Percentiles rank a stretch among this genome's conserved stretches.
phyloP scores from a whole-genome alignment of 2,329 filamentous ascomycete genomes.

The Orbilia oligospora region DNA sequence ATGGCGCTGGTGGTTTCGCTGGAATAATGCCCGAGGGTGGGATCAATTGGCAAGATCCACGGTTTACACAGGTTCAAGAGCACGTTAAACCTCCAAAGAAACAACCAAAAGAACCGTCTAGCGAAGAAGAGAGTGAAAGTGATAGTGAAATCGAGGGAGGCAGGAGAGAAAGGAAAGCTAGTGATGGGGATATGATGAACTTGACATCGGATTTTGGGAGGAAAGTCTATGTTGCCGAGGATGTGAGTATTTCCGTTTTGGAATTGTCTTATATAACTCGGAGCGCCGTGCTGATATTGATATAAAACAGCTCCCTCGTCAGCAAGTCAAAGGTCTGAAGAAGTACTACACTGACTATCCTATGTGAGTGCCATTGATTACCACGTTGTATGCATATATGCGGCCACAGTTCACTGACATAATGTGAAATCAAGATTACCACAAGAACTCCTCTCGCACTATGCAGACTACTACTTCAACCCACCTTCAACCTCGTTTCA shows the following conservation, averaged over 20 bases:
- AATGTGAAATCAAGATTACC: conserved; percentile 59
- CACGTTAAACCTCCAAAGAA: conserved; percentile 53
- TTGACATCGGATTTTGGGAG: conserved; percentile 58
- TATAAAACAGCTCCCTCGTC: conserved; percentile 43
- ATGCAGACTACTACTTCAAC: conserved; percentile 64
- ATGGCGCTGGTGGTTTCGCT: conserved; percentile 34
- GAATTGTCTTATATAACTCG: background rate
- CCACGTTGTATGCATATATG: background rate
- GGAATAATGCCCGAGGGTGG: conserved; percentile 50
- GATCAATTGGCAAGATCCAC: conserved; percentile 54
- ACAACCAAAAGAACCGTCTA: conserved; percentile 41
- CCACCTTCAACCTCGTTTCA: conserved; percentile 63
- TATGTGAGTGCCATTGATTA: conserved; percentile 32
- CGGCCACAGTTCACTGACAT: background rate
- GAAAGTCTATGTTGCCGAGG: conserved; percentile 59
- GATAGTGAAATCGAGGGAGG: conserved; percentile 36
- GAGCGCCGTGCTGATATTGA: background rate
- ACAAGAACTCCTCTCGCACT: conserved; percentile 63
- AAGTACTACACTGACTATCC: conserved; percentile 61
- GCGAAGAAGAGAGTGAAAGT: conserved; percentile 45
- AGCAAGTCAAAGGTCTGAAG: conserved; percentile 58
- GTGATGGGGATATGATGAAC: conserved; percentile 59
- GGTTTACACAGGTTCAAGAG: conserved; percentile 56
- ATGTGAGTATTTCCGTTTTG: conserved; percentile 31
- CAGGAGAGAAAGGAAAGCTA: conserved; percentile 36